Evolutionary conservation across 2,329 filamentous ascomycete genomes (phyloP).

Genomic region (Ophiosphaerella narmari): DNA sequence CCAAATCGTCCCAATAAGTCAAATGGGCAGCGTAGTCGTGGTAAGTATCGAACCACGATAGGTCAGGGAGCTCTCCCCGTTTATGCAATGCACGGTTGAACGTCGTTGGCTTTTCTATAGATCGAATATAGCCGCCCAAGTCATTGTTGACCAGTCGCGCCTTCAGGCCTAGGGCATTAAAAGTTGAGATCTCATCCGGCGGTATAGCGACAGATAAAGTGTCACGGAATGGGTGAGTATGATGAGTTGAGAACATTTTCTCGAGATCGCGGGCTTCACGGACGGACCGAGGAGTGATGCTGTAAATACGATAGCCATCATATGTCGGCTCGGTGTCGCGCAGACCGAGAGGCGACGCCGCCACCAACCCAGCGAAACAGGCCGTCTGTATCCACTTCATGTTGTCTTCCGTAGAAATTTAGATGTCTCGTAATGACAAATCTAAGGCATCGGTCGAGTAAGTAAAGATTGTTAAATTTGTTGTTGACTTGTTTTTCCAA

Average conservation of each 20-base stretch:
- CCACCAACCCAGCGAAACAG: conserved; percentile 15
- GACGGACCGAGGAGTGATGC: conserved; percentile 17
- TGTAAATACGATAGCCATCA: conserved; percentile 26
- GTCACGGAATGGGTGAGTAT: conserved; percentile 26
- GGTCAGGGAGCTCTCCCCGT: conserved; percentile 46
- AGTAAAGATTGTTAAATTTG: too few relatives aligned
- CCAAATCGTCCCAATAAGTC: conserved; percentile 36
- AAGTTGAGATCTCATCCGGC: conserved; percentile 44
- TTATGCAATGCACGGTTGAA: conserved; percentile 21
- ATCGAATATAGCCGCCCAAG: conserved; percentile 49
- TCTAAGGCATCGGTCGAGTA: too few relatives aligned
- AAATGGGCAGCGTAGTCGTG: conserved; percentile 38
- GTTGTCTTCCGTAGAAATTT: not conserved
- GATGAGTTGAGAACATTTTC: conserved; percentile 19
- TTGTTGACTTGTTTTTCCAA: too few relatives aligned
- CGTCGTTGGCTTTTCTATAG: conserved; percentile 13
- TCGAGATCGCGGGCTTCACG: conserved; percentile 19
- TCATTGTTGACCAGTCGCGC: conserved; percentile 50
- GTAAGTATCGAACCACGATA: conserved; percentile 44
- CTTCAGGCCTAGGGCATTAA: conserved; percentile 45
- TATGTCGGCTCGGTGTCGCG: conserved; percentile 13
- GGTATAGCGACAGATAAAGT: conserved; percentile 45
- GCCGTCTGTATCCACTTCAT: conserved; percentile 16
- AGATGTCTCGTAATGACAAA: not conserved
- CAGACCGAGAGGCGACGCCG: conserved; percentile 11